Percentiles rank a stretch among this genome's conserved stretches.
Evolutionary conservation across 2,329 filamentous ascomycete species (phyloP).

Genomic region (Hyphodiscus sp.): DNA sequence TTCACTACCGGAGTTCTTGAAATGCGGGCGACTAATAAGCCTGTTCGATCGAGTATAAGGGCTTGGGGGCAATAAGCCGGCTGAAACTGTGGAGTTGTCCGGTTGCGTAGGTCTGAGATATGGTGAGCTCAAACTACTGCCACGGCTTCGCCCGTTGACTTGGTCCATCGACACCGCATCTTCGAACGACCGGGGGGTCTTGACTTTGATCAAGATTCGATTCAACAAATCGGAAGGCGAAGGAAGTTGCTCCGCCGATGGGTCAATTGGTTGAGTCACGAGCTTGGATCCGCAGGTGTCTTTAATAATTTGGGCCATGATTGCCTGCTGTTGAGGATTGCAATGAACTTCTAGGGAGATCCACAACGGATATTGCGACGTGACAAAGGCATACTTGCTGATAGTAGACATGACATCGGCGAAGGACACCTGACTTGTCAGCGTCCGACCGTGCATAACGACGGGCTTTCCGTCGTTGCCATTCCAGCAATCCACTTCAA

Average conservation of each 20-base stretch:
- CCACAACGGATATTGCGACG: constrained; percentile 83
- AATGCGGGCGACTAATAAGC: constrained; percentile 16
- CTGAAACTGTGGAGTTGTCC: constrained; percentile 50
- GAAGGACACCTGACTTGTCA: constrained; percentile 86
- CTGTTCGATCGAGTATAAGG: constrained; percentile 29
- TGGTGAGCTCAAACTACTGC: constrained; percentile 72
- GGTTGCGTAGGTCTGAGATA: constrained; percentile 56
- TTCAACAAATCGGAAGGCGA: constrained; percentile 80
- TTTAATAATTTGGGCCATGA: constrained; percentile 87
- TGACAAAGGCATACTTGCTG: constrained; percentile 87
- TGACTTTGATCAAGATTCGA: constrained; percentile 89
- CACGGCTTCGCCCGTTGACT: constrained; percentile 45
- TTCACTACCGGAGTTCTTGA: constrained; percentile 23
- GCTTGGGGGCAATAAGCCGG: constrained; percentile 47
- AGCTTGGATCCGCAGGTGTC: constrained; percentile 76
- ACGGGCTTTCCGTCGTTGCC: constrained; percentile 79
- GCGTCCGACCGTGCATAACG: constrained; percentile 84
- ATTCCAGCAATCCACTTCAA: constrained; percentile 98
- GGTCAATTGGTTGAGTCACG: constrained; percentile 67
- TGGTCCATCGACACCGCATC: constrained; percentile 37
- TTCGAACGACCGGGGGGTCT: constrained; percentile 52
- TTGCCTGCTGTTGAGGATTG: constrained; percentile 70
- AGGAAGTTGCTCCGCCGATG: constrained; percentile 63
- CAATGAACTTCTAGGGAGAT: constrained; percentile 96
- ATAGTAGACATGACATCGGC: constrained; percentile 88